Percentiles rank a stretch among this genome's conserved stretches.
phyloP scores from a whole-genome alignment of 106 monocot species.

The Agapanthus africanus region DNA sequence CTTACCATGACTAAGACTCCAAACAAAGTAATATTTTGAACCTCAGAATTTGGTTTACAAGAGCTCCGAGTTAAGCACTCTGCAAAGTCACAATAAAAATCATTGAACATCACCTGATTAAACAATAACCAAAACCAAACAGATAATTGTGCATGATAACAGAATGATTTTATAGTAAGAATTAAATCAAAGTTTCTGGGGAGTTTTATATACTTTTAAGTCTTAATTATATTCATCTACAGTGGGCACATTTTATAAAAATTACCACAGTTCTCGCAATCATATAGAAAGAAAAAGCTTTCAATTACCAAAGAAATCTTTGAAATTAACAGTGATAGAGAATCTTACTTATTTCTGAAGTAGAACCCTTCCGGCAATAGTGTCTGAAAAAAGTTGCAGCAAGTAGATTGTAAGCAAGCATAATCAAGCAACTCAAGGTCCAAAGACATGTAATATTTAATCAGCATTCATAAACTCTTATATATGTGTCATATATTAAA shows the following conservation, averaged over 20 bases:
- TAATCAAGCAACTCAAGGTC: background rate
- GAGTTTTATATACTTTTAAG: background rate
- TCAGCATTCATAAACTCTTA: background rate
- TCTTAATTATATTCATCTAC: background rate
- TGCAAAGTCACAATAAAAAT: conserved; percentile 13
- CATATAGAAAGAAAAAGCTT: background rate
- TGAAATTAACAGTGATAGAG: conserved; percentile 1
- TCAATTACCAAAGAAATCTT: background rate
- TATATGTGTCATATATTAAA: background rate
- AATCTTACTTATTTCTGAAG: conserved; percentile 71
- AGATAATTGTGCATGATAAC: background rate
- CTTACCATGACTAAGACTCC: conserved; percentile 62
- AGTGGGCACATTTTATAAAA: background rate
- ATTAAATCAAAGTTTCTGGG: background rate
- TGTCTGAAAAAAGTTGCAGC: conserved; percentile 44
- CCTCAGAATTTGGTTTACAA: conserved; percentile 46
- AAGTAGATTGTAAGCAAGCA: background rate
- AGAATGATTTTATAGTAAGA: background rate
- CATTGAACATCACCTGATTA: background rate
- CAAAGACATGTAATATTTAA: background rate
- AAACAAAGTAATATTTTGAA: conserved; percentile 49
- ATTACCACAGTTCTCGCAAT: background rate
- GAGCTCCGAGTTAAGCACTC: conserved; percentile 52
- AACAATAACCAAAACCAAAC: background rate
- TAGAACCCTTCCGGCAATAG: conserved; percentile 91